Evolutionary conservation across 2,329 filamentous ascomycete genomes (phyloP), one percentile per base, ranked within the genome.

Genomic region (Exophiala lecanii-corni): DNA sequence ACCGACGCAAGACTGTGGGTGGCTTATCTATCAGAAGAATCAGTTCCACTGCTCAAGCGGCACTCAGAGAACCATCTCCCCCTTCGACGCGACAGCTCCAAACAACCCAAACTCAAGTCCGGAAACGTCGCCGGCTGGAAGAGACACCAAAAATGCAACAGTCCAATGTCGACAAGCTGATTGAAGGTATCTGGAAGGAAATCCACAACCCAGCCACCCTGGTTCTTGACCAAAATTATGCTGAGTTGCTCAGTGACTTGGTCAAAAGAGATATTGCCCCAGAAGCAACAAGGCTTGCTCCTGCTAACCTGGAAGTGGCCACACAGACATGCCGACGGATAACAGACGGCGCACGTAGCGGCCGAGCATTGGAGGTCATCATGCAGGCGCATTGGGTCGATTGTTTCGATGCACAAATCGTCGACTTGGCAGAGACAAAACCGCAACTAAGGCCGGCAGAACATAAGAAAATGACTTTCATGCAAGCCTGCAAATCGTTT

Each of bases 381-480:
- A 72, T 78, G 2, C 75, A 78, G 53, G 73, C 75, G 3, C 69
- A 72, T 20, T 79, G 75, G 75, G 63, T 75, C 2, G 72, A 77
- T 52, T 69, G 72, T 23, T 78, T 75, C 50, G 70, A 76, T 41
- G 66, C 72, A 2, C 70, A 75, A 43, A 68, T 75, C 6, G 64
- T 66, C 10, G 59, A 64, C 13, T 62, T 72, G 12, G 59, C 58
- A 12, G 54, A 62, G n/a, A 61, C 63, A 2, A 61, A 64, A 16
- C 64, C 68, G 7, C 57, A 63, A 5, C 57, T 69, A 1, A 71
- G 70, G 0, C 59, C 64, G 0, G 68, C 68, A 1, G 74, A 75
- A 47, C 68, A 72, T 37, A 69, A 71, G 41, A 76, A 76, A 59
- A 61, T 66, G 2, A 72, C 71, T 0, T 63, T 78, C 9, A 69